Evolutionary conservation across 495 filamentous ascomycete species (phyloP), one percentile per base, ranked within the genome.

Genomic region (Bacidia rubella): DNA sequence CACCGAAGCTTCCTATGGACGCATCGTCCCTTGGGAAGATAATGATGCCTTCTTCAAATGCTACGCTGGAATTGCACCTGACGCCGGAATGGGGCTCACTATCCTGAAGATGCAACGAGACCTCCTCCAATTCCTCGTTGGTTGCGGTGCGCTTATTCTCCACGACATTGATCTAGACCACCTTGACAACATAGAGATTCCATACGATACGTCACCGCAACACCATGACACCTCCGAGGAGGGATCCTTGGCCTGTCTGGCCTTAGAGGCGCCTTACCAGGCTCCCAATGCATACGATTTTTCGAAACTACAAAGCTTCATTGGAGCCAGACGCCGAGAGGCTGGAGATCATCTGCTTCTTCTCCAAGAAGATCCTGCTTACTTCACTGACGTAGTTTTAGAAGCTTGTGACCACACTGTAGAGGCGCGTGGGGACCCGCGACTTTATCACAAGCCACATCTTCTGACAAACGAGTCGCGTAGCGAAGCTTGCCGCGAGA

Each of bases 331-430:
- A 49, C 47, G 52, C 1, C 50, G 60, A 0, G 65, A 65, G n/a
- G 66, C 69, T 2, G 67, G 23, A 5, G 43, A 47, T 47, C n/a
- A 47, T 12, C 23, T 47, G 4, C 74, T 68, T 69, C 51, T 65
- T 1, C 57, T 80, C 32, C 67, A 77, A n/a, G 75, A 78, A 48
- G 74, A 81, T 57, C 75, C 77, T 0, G 63, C 52, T 5, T 81
- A 78, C 54, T 77, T 80, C n/a, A n/a, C n/a, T n/a, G n/a, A n/a
- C n/a, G n/a, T n/a, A n/a, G n/a, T n/a, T n/a, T n/a, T n/a, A n/a
- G n/a, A n/a, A n/a, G n/a, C n/a, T n/a, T n/a, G n/a, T n/a, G n/a
- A n/a, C n/a, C n/a, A n/a, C n/a, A n/a, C n/a, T n/a, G n/a, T n/a
- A n/a, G n/a, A n/a, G n/a, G n/a, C n/a, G n/a, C n/a, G n/a, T n/a